Percentiles rank a stretch among this genome's conserved stretches.
These are phyloP conservation scores for Stagonosporopsis chrysanthemi DNA, from an alignment of 2,329 filamentous ascomycete genomes.

Conservation along the genomic window DNA sequence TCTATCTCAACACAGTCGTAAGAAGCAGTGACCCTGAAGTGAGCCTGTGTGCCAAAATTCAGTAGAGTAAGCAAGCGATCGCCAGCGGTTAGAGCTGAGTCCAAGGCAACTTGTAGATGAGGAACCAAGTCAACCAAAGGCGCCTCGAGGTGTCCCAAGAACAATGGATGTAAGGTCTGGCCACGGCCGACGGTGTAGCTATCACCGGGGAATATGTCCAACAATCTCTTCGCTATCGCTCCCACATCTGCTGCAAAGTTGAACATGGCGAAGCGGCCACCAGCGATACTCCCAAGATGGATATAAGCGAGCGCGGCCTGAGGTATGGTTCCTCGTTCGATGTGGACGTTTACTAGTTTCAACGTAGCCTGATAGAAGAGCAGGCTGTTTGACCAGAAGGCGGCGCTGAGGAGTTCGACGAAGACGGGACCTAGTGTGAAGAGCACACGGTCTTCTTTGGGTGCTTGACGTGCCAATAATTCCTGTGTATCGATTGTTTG, in stretches of 20 bases:
- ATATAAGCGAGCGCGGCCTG: conserved; percentile 74
- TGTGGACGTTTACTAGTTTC: conserved; percentile 70
- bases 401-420: conserved; percentile 72
- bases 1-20: conserved; percentile 75
- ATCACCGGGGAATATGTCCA: conserved; percentile 65
- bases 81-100: conserved; percentile 70
- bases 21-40: conserved; percentile 73
- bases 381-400: conserved; percentile 75
- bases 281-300: conserved; percentile 71
- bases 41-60: conserved; percentile 71
- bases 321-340: conserved; percentile 70
- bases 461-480: conserved; percentile 40
- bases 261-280: conserved; percentile 74
- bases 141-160: conserved; percentile 73
- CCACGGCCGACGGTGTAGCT: conserved; percentile 71
- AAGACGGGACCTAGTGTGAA: conserved; percentile 73
- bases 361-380: conserved; percentile 76
- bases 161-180: conserved; percentile 72
- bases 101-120: conserved; percentile 68
- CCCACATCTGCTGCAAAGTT: conserved; percentile 72
- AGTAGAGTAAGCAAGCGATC: conserved; percentile 76
- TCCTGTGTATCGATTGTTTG: conserved; percentile 61
- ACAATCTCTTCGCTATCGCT: conserved; percentile 67
- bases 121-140: conserved; percentile 66
- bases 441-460: conserved; percentile 61